These are phyloP conservation scores for Hypholoma sublateritium DNA, from an alignment of 768 basidiomycete genomes.

Conservation along the genomic window DNA sequence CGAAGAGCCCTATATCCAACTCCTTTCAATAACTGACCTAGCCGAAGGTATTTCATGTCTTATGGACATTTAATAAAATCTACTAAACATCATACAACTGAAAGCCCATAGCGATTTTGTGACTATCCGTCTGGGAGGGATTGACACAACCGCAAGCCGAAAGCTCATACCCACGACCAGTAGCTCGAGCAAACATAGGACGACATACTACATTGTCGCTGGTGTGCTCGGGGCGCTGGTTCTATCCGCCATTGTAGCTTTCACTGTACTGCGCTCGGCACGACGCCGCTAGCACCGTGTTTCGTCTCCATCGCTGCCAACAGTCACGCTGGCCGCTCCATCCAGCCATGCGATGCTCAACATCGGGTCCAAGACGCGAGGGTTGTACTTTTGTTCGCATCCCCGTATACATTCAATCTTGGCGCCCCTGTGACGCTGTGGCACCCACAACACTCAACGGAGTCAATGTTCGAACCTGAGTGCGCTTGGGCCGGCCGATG, in stretches of 20 bases:
- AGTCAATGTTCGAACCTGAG: no score
- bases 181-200: background rate
- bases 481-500: no score
- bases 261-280: background rate
- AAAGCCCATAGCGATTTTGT: conserved; percentile 39
- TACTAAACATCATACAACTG: no score
- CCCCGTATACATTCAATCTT: no score
- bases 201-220: conserved; percentile 21
- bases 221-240: background rate
- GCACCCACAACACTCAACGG: no score
- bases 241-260: background rate
- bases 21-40: conserved; percentile 55
- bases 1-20: conserved; percentile 58
- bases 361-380: no score
- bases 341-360: no score
- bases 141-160: conserved; percentile 25
- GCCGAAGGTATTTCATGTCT: conserved; percentile 30
- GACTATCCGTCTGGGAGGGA: conserved; percentile 29
- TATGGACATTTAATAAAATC: no score
- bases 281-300: background rate
- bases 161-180: conserved; percentile 4
- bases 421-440: no score
- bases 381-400: no score
- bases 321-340: no score
- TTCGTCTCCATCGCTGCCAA: no score